Conservation (phyloP, 306 rosid genomes). For the barrel medic (Medicago truncatula) region DNA sequence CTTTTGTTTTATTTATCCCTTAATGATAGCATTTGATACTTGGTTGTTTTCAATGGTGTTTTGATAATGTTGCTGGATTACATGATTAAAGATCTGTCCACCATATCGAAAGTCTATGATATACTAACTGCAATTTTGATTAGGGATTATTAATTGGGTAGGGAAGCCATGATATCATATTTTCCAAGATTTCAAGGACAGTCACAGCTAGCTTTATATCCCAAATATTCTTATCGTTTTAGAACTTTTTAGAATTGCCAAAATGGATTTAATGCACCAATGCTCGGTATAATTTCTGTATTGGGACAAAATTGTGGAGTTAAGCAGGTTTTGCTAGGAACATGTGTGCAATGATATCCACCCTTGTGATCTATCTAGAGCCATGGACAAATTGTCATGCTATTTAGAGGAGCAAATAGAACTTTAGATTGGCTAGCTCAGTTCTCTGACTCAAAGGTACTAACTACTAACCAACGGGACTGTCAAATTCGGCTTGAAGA, state of each 20-base stretch:
- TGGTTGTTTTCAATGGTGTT: conserved; percentile 4
- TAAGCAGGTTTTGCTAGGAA: conserved; percentile 11
- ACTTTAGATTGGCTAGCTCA: conserved; percentile 3
- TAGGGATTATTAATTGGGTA: too few species aligned
- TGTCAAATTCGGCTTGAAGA: conserved; percentile 9
- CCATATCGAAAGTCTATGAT: background rate
- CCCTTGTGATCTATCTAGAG: conserved; percentile 20
- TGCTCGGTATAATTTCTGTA: background rate
- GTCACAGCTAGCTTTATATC: background rate
- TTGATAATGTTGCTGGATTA: background rate
- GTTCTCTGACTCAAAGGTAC: background rate
- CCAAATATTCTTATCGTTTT: conserved; percentile 12
- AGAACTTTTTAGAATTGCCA: conserved; percentile 3
- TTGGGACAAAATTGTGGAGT: conserved; percentile 16
- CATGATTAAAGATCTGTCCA: conserved; percentile 18
- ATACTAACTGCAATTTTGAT: background rate
- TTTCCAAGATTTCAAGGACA: background rate
- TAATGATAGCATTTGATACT: background rate
- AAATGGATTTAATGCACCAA: background rate
- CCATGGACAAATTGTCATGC: conserved; percentile 10
- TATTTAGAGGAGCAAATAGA: conserved; percentile 21
- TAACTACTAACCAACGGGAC: background rate
- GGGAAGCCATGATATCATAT: too few species aligned
- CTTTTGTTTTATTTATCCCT: conserved; percentile 16
- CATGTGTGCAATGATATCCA: conserved; percentile 15